Conservation (phyloP, 2,329 filamentous ascomycete genomes). For the Exophiala dermatitidis region DNA sequence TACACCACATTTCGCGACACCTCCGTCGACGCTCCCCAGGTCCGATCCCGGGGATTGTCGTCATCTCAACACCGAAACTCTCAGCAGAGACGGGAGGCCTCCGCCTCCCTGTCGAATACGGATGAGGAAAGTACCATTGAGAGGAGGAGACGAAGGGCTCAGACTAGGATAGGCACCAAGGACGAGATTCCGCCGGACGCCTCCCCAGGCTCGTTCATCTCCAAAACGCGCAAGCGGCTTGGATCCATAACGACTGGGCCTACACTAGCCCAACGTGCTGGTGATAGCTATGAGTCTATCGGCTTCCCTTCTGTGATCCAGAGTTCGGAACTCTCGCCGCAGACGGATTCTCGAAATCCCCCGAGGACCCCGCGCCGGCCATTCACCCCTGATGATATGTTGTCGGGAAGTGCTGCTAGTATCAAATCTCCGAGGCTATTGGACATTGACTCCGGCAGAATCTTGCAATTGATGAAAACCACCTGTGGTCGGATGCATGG, state of each 20-base stretch:
- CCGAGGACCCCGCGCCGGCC: constrained; percentile 21
- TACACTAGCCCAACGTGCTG: constrained; percentile 31
- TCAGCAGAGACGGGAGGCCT: constrained; percentile 17
- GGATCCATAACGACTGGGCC: constrained; percentile 28
- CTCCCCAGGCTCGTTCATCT: constrained; percentile 25
- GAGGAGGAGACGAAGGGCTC: constrained; percentile 20
- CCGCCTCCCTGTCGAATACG: constrained; percentile 24
- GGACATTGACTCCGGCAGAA: constrained; percentile 42
- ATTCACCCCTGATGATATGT: constrained; percentile 22
- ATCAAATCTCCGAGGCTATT: constrained; percentile 34
- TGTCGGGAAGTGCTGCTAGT: constrained; percentile 19
- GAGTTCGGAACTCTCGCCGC: constrained; percentile 29
- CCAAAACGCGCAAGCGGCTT: constrained; percentile 25
- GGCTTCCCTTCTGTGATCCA: constrained; percentile 44
- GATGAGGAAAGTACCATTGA: constrained; percentile 34
- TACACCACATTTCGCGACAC: constrained; percentile 30
- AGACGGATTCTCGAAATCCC: constrained; percentile 31
- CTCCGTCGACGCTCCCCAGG: constrained; percentile 10
- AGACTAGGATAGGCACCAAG: constrained; percentile 17
- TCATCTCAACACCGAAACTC: constrained; percentile 14
- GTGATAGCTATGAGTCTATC: constrained; percentile 39
- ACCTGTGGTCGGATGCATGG: constrained; percentile 48
- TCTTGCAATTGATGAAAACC: constrained; percentile 46
- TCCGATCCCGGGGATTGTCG: constrained; percentile 23
- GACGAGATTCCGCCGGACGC: constrained; percentile 18